Evolutionary conservation across 1,139 yeast species (phyloP).

Genomic region (Taphrina pruni): DNA sequence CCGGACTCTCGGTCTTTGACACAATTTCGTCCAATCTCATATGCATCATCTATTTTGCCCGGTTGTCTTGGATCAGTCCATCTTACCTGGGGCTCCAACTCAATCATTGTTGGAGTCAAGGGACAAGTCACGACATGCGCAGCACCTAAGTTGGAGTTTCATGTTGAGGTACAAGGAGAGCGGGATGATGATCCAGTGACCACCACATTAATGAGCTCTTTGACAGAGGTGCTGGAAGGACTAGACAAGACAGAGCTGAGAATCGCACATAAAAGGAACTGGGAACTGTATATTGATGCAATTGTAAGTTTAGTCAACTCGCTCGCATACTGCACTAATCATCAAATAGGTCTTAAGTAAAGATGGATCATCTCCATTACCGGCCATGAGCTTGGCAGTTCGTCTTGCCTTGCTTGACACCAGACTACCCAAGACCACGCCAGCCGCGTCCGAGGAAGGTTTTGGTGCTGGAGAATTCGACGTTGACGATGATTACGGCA

Average conservation of each 20-base stretch:
- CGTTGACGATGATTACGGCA: slow-evolving; percentile 35
- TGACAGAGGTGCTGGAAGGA: slow-evolving; percentile 15
- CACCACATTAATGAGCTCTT: not conserved
- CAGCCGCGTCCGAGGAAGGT: slow-evolving; percentile 9
- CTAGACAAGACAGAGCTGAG: slow-evolving; percentile 24
- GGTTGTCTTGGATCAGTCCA: slow-evolving; percentile 35
- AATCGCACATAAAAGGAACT: slow-evolving; percentile 22
- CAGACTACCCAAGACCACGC: slow-evolving; percentile 27
- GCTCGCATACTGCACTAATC: not conserved
- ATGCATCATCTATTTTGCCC: slow-evolving; percentile 26
- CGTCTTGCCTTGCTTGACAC: slow-evolving; percentile 41
- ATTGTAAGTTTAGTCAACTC: not conserved
- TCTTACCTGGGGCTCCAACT: slow-evolving; percentile 28
- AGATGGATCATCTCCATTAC: slow-evolving; percentile 30
- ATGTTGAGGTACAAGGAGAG: slow-evolving; percentile 34
- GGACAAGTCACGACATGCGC: slow-evolving; percentile 21
- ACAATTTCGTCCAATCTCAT: slow-evolving; percentile 37
- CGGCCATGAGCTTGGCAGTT: slow-evolving; percentile 34
- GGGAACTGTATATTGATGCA: slow-evolving; percentile 32
- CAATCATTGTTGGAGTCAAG: slow-evolving; percentile 34
- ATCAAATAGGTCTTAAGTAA: slow-evolving; percentile 8
- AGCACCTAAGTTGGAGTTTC: slow-evolving; percentile 1
- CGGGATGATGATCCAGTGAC: slow-evolving; percentile 32
- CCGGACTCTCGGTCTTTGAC: slow-evolving; percentile 30
- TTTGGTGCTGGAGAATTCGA: slow-evolving; percentile 25